Conservation (phyloP, 2,329 filamentous ascomycete species). For the Colletotrichum spaethianum region DNA sequence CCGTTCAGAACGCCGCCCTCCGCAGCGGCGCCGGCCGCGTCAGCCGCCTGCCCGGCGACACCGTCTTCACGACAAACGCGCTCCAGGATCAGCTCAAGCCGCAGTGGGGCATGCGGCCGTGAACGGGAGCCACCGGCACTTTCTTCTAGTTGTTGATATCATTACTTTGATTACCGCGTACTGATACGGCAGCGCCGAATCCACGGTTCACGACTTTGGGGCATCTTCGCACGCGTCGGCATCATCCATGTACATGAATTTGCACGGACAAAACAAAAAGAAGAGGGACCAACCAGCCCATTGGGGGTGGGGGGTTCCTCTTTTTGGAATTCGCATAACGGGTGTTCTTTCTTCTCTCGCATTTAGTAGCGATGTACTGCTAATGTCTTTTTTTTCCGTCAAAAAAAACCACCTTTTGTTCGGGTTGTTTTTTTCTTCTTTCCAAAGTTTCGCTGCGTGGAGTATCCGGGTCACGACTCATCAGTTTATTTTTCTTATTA, state of each 20-base stretch:
- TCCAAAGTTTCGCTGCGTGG: slow-evolving; percentile 40
- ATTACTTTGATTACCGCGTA: slow-evolving; percentile 36
- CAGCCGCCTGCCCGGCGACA: slow-evolving; percentile 85
- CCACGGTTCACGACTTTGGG: slow-evolving; percentile 37
- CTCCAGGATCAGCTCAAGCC: slow-evolving; percentile 74
- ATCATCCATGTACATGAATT: slow-evolving; percentile 39
- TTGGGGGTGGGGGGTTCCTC: too few species aligned
- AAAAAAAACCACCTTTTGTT: slow-evolving; percentile 17
- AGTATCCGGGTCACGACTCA: slow-evolving; percentile 40
- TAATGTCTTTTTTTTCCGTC: slow-evolving; percentile 37
- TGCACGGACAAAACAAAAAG: slow-evolving; percentile 15
- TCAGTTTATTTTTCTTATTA: slow-evolving; percentile 26
- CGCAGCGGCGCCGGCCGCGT: slow-evolving; percentile 88
- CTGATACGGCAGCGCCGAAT: slow-evolving; percentile 41
- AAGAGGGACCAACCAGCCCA: not conserved
- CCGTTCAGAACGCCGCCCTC: slow-evolving; percentile 77
- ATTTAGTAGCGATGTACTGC: slow-evolving; percentile 42
- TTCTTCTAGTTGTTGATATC: slow-evolving; percentile 37
- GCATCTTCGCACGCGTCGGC: slow-evolving; percentile 29
- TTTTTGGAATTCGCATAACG: slow-evolving; percentile 24
- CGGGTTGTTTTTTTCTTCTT: too few species aligned
- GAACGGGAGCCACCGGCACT: slow-evolving; percentile 39
- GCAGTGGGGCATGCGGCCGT: slow-evolving; percentile 68
- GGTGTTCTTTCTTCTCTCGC: slow-evolving; percentile 39
- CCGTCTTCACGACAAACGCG: slow-evolving; percentile 83